These are phyloP conservation scores for Diaporthe sp. DNA, from an alignment of 2,329 filamentous ascomycete species.

Conservation along the genomic window DNA sequence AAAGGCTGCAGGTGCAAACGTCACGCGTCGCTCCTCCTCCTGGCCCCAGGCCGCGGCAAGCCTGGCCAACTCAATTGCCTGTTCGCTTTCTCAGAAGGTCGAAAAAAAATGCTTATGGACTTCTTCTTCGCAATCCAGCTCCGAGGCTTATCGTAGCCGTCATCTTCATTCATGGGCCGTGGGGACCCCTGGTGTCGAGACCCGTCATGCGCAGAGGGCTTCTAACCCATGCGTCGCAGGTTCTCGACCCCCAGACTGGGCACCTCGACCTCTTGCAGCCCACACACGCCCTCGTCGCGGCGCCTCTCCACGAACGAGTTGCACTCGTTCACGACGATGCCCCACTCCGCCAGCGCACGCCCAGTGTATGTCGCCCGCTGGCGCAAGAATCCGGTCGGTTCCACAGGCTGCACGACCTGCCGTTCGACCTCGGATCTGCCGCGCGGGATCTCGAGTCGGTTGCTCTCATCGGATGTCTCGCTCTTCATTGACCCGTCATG, in stretches of 20 bases:
- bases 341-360: slow-evolving; percentile 84
- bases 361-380: slow-evolving; percentile 74
- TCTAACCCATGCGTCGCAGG: slow-evolving; percentile 56
- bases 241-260: slow-evolving; percentile 75
- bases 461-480: slow-evolving; percentile 32
- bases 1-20: slow-evolving; percentile 8
- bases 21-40: slow-evolving; percentile 4
- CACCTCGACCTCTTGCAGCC: slow-evolving; percentile 78
- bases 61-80: not conserved
- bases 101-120: not conserved
- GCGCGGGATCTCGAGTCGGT: not conserved
- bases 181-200: not conserved
- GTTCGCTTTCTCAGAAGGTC: not conserved
- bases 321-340: slow-evolving; percentile 80
- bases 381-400: slow-evolving; percentile 61
- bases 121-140: not conserved
- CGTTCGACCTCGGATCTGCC: slow-evolving; percentile 47
- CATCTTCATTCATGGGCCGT: not conserved
- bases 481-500: slow-evolving; percentile 40
- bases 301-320: slow-evolving; percentile 86
- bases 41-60: not conserved
- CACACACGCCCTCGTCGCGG: slow-evolving; percentile 78
- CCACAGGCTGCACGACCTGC: slow-evolving; percentile 56
- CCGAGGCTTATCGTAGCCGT: not conserved
- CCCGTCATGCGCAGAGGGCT: slow-evolving; percentile 1